Evolutionary conservation across 805 yeast species (phyloP), one percentile per base, ranked within the genome.

Genomic region (Candida bentonensis): DNA sequence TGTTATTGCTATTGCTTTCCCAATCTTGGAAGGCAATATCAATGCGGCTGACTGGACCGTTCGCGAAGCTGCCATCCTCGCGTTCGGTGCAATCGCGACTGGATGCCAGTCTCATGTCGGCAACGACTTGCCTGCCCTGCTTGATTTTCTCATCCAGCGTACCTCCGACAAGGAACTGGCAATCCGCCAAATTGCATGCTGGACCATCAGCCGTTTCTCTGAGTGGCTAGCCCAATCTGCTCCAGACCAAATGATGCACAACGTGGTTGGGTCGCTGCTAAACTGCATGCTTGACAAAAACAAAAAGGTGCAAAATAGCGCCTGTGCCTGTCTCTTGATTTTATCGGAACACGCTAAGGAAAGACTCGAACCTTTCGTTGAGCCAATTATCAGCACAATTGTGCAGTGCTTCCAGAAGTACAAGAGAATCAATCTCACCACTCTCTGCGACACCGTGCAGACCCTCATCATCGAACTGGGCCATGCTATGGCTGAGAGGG

Each of bases 301-400:
- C 65, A 87, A 88, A 58, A 82, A 82, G 46, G 98, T 89, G n/a
- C 98, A 92, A 64, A 89, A 87, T 55, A 82, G 95, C 46, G 96
- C 95, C 1, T 85, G 95, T 53, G 76, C 87, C 28, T 83, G 96
- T 9, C 72, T 89, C 39, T 81, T 95, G 0, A 79, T 78, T 45
- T 82, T 88, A 49, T 78, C 88, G 34, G 96, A 88, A 55, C 74
- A 71, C 46, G 72, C 92, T 21, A 86, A 83, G 44, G 62, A 76
- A 1, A 70, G 68, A 39, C 68, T 88, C 42, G 72, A 69, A 22
- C 79, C 79, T 20, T 75, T 81, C 49, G 64, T 78, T 42, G 82
- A 71, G 41, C 81, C 79, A 5, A 67, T 92, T 47, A 66, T 89
- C 49, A 69, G 69, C 39, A 87, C 76, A 54, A 79, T 89, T 61